Evolutionary conservation across 1,284 basidiomycete species (phyloP), one percentile per base, ranked within the genome.

Genomic region (Cerioporus squamosus): DNA sequence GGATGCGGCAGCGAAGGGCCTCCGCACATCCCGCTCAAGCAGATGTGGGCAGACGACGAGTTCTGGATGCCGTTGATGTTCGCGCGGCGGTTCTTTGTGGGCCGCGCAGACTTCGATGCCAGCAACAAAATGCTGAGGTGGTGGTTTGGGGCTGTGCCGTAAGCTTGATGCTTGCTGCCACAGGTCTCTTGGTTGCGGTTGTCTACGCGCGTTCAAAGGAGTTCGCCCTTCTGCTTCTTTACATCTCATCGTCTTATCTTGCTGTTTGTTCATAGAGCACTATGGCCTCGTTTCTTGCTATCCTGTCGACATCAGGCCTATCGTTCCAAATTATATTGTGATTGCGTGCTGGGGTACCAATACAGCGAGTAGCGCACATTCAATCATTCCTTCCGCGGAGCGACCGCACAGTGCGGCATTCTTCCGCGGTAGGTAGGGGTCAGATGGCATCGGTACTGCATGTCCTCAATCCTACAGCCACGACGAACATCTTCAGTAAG

Each of bases 31-130:
- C 86, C 86, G 0, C 85, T 79, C 63, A 75, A 79, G 24, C 66
- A 77, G 47, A 87, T 88, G 85, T 88, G 87, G 87, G 81, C 80
- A n/a, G 80, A 81, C 40, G 87, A 88, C 65, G 55, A 69, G n/a
- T 72, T 80, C 60, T 88, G 87, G 87, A 68, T 88, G 51, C 86
- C 86, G 5, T 70, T 84, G 18, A 74, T 88, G 22, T 70, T 87
- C 18, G 64, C 79, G 1, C 75, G 77, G 39, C 70, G 70, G 22
- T 72, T 65, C 15, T 89, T 88, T 66, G 70, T 79, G 44, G 87
- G 83, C 9, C 75, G 87, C 29, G 82, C 80, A 0, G 87, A 90
- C 72, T 87, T 86, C 64, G 57, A 57, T 9, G 40, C 59, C 8
- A 66, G 71, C 31, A 70, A 64, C 15, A 71, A 65, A 12, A 76